Evolutionary conservation across 2,329 filamentous ascomycete species (phyloP), one percentile per base, ranked within the genome.

Genomic region (Pyrenophora tritici-repentis): DNA sequence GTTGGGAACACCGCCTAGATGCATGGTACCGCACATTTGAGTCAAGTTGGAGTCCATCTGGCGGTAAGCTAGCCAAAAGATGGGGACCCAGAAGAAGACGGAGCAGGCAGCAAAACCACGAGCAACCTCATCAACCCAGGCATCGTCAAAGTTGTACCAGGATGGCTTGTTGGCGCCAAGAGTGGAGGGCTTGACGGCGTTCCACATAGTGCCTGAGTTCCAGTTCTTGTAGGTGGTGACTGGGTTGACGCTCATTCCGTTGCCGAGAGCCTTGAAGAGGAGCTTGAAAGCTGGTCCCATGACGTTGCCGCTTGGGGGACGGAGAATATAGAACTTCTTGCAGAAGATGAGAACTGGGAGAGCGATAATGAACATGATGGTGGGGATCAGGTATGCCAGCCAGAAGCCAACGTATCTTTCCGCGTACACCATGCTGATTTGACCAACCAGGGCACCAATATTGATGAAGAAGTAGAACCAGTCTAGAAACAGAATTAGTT

Each of bases 131-230:
- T 91, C 88, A n/a, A 91, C 88, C 87, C 87, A 92, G 54, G 84
- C 83, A 60, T 91, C 89, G 55, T 91, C 88, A 62, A 90, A 91
- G 0, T 83, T 89, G 85, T 90, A 90, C 88, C 88, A 91, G 0
- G 58, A 44, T 0, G 87, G 87, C 48, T 83, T 83, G 56, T 79
- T 69, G 0, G 72, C 71, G 5, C 81, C 75, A 5, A 89, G 76
- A 33, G 76, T 76, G 59, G 85, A 88, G 3, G 87, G 87, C 74
- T 87, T 88, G 49, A 83, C 81, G 1, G 74, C 65, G n/a, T 87
- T 80, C 84, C 86, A 90, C 73, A 87, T 79, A 10, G 76, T 78
- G 13, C 78, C 78, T 40, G 81, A 76, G 48, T 82, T 77, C 65
- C 84, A 76, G 56, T 82, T 79, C 62, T 74, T 81, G 67, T 77